phyloP scores from a whole-genome alignment of 2,329 filamentous ascomycete genomes.

The Cordyceps cicadae region DNA sequence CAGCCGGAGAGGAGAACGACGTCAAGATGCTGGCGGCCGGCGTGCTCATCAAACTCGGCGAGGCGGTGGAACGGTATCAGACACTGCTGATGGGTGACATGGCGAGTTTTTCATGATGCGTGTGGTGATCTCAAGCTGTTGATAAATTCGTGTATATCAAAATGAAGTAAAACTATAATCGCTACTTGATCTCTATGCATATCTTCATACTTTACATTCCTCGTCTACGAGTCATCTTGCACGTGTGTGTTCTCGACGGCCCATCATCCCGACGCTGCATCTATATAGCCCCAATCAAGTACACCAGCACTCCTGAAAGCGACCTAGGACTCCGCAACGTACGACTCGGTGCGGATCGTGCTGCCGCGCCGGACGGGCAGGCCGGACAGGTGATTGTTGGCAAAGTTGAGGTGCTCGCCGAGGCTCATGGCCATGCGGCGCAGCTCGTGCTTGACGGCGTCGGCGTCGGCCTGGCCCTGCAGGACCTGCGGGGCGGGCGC shows the following conservation, averaged over 20 bases:
- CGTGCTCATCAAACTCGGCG: slow-evolving; percentile 67
- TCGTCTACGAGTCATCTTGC: neutral
- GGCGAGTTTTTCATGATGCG: slow-evolving; percentile 29
- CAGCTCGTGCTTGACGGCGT: slow-evolving; percentile 44
- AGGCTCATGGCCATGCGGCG: slow-evolving; percentile 42
- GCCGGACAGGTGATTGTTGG: slow-evolving; percentile 35
- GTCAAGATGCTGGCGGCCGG: slow-evolving; percentile 72
- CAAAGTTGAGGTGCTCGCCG: slow-evolving; percentile 38
- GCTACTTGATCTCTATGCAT: neutral
- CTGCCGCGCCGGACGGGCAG: slow-evolving; percentile 30
- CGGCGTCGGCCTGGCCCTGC: slow-evolving; percentile 43
- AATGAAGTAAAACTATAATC: neutral
- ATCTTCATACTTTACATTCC: neutral
- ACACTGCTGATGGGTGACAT: slow-evolving; percentile 65
- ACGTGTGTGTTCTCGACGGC: neutral
- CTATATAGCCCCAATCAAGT: neutral
- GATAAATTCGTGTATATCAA: neutral
- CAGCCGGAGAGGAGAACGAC: slow-evolving; percentile 62
- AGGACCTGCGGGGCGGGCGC: slow-evolving; percentile 44
- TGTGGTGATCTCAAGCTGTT: neutral
- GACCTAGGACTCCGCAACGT: slow-evolving; percentile 14
- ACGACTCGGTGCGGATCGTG: slow-evolving; percentile 21
- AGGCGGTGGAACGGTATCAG: slow-evolving; percentile 77
- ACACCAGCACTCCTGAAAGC: neutral
- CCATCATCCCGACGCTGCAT: neutral